Percentiles rank a stretch among this genome's conserved stretches.
These are phyloP conservation scores for Flaveria ramosissima DNA, from an alignment of 129 eudicot species.

Conservation along the genomic window DNA sequence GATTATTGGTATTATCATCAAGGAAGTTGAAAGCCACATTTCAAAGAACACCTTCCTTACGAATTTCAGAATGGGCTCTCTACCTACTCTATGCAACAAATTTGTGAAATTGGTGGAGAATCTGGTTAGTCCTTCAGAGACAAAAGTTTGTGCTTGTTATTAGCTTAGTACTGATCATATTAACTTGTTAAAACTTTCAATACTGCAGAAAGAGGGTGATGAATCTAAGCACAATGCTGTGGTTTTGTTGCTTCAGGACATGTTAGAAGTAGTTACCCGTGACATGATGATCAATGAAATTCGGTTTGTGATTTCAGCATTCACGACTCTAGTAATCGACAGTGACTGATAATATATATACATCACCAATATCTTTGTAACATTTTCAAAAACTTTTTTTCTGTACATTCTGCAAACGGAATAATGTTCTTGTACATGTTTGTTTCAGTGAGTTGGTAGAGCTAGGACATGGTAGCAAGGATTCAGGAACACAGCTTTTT, in stretches of 20 bases:
- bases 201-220: constrained; percentile 78
- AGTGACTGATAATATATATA: neutral
- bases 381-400: constrained; percentile 6
- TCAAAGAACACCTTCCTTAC: constrained; percentile 66
- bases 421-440: constrained; percentile 24
- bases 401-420: constrained; percentile 27
- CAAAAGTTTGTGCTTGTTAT: constrained; percentile 11
- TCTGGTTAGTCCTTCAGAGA: constrained; percentile 54
- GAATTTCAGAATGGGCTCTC: constrained; percentile 81
- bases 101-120: constrained; percentile 87
- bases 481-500: constrained; percentile 85
- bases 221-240: constrained; percentile 71
- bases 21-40: constrained; percentile 81
- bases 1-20: constrained; percentile 73
- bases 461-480: constrained; percentile 78
- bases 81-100: constrained; percentile 75
- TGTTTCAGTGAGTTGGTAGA: constrained; percentile 77
- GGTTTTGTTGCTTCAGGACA: constrained; percentile 87
- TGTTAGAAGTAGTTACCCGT: constrained; percentile 92
- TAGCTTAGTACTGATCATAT: constrained; percentile 27
- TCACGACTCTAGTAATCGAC: constrained; percentile 1
- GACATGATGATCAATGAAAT: constrained; percentile 97
- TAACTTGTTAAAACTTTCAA: constrained; percentile 20
- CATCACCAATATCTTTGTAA: constrained; percentile 9
- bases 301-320: constrained; percentile 55